A percentile compares a stretch with the other conserved stretches of the same genome.
These are phyloP conservation scores for Jamesozyma jinghongensis DNA, from an alignment of 805 yeast genomes.

Conservation along the genomic window DNA sequence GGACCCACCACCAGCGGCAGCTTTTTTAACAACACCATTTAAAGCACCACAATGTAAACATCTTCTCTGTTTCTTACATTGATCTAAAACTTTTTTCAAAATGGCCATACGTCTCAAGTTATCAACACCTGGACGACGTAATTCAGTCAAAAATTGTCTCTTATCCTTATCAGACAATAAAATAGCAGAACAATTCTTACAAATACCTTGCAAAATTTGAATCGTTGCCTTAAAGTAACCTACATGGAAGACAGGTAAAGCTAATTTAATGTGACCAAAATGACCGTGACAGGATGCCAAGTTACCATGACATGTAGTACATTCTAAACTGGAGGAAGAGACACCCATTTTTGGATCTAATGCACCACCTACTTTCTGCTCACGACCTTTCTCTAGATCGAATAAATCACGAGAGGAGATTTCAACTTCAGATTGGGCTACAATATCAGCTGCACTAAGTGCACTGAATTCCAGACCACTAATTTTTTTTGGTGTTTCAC, in stretches of 20 bases:
- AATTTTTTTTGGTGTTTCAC: constrained; percentile 83
- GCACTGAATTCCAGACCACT: constrained; percentile 89
- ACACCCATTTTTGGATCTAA: constrained; percentile 91
- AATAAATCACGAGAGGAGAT: constrained; percentile 84
- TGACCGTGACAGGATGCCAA: constrained; percentile 96
- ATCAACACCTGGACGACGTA: constrained; percentile 81
- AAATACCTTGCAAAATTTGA: constrained; percentile 78
- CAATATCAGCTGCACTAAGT: constrained; percentile 80
- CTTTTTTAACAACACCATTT: constrained; percentile 96
- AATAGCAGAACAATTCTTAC: constrained; percentile 79
- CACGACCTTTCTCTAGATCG: constrained; percentile 81
- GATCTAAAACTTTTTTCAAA: constrained; percentile 73
- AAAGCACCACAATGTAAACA: constrained; percentile 80
- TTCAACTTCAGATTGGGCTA: constrained; percentile 91
- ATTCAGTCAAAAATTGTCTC: constrained; percentile 60
- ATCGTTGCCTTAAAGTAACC: constrained; percentile 93
- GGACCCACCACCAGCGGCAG: constrained; percentile 82
- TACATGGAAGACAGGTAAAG: constrained; percentile 93
- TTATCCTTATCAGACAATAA: constrained; percentile 66
- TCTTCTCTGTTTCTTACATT: constrained; percentile 90
- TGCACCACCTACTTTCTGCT: constrained; percentile 80
- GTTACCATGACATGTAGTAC: constrained; percentile 86
- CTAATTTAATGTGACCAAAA: constrained; percentile 88
- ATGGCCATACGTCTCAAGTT: constrained; percentile 87
- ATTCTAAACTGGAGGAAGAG: constrained; percentile 74